phyloP scores from a whole-genome alignment of 176 grass and related monocot species.

The Triticum timopheevii region DNA sequence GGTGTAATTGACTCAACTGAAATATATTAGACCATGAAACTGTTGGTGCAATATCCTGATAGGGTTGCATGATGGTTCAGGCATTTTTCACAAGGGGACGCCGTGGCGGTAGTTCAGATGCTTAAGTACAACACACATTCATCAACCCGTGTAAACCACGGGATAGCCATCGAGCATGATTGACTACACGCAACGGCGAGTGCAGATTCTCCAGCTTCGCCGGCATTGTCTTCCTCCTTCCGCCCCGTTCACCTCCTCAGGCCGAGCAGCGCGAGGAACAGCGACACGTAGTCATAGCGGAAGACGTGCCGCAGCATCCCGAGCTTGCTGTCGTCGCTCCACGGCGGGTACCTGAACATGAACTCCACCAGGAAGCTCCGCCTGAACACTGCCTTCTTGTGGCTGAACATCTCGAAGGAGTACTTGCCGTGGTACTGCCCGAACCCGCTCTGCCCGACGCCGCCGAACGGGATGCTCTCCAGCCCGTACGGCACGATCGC shows the following conservation, averaged over 20 bases:
- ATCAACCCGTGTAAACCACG: too few relatives aligned
- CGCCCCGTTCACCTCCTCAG: constrained; percentile 30
- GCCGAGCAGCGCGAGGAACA: constrained; percentile 60
- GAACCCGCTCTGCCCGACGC: constrained; percentile 65
- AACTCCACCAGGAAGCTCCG: constrained; percentile 56
- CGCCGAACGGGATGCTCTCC: constrained; percentile 72
- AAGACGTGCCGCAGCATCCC: constrained; percentile 48
- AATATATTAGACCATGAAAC: not conserved
- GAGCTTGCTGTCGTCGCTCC: constrained; percentile 54
- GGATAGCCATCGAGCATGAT: not conserved
- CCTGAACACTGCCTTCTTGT: constrained; percentile 75
- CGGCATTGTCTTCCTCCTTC: not conserved
- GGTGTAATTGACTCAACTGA: too few relatives aligned
- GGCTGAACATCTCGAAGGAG: constrained; percentile 84
- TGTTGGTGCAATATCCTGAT: not conserved
- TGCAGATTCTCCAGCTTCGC: not conserved
- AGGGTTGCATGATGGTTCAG: not conserved
- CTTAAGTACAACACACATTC: too few relatives aligned
- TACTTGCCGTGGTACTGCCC: constrained; percentile 92
- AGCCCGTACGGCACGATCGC: constrained; percentile 59
- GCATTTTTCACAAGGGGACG: not conserved
- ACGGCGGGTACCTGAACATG: constrained; percentile 74
- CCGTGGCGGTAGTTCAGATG: too few relatives aligned
- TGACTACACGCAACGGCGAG: not conserved
- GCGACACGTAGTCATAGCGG: constrained; percentile 42